phyloP scores from a whole-genome alignment of 805 yeast species.

The Wickerhamomyces queroliae region DNA sequence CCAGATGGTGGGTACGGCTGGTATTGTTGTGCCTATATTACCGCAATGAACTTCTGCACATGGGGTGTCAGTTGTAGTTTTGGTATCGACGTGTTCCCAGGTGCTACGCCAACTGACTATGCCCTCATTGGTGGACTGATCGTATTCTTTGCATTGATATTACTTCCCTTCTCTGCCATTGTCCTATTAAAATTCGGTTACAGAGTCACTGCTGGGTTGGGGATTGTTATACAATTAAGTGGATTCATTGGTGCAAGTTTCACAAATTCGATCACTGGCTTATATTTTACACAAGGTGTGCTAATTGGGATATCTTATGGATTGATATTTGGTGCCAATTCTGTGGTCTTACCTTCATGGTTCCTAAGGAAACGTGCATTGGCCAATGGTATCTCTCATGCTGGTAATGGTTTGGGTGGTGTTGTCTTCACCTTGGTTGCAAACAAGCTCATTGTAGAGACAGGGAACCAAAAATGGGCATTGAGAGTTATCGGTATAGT shows the following conservation, averaged over 20 bases:
- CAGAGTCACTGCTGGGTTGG: constrained; percentile 30
- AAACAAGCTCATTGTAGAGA: constrained; percentile 33
- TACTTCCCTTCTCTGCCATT: constrained; percentile 43
- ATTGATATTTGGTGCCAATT: constrained; percentile 43
- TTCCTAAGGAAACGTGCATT: constrained; percentile 41
- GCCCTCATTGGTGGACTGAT: constrained; percentile 53
- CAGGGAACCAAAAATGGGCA: constrained; percentile 42
- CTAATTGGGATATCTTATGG: constrained; percentile 46
- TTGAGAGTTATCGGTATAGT: constrained; percentile 38
- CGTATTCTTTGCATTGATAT: constrained; percentile 42
- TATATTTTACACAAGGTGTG: constrained; percentile 50
- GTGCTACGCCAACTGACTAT: constrained; percentile 44
- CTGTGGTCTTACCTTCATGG: constrained; percentile 49
- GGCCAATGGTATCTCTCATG: constrained; percentile 42
- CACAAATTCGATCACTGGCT: constrained; percentile 41
- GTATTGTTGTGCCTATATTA: constrained; percentile 35
- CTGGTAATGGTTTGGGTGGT: constrained; percentile 53
- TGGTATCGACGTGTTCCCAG: constrained; percentile 45
- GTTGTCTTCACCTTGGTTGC: constrained; percentile 35
- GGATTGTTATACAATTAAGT: constrained; percentile 35
- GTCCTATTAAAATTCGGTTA: constrained; percentile 39
- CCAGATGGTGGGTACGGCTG: constrained; percentile 47
- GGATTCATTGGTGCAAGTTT: constrained; percentile 50
- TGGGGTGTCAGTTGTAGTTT: constrained; percentile 40
- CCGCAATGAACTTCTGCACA: constrained; percentile 22